Evolutionary conservation across 805 yeast species (phyloP).

Genomic region (Wickerhamiella kurtzmanii): DNA sequence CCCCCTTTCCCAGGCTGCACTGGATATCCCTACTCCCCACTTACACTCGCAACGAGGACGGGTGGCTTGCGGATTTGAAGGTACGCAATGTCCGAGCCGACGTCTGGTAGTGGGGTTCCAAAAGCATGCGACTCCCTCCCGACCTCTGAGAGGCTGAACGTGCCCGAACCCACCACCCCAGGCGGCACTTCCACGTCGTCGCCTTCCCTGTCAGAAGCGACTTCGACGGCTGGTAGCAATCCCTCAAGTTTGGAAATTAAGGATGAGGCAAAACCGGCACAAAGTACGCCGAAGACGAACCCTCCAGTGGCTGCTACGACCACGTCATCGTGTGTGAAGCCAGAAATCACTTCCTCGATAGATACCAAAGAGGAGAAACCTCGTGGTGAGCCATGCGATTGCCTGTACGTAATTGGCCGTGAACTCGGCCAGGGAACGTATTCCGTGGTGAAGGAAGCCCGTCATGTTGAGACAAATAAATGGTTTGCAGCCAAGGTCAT

Average conservation of each 20-base stretch:
- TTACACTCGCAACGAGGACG: not conserved
- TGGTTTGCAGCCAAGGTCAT: slow-evolving; percentile 44
- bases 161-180: not conserved
- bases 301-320: not conserved
- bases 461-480: slow-evolving; percentile 29
- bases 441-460: slow-evolving; percentile 32
- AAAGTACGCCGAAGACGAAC: no score
- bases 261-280: not conserved
- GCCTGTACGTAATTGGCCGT: slow-evolving; percentile 21
- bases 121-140: not conserved
- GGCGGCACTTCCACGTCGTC: no score
- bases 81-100: not conserved
- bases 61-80: not conserved
- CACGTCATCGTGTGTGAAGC: not conserved
- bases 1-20: no score
- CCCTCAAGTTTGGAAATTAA: not conserved
- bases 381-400: slow-evolving; percentile 10
- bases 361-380: not conserved
- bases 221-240: not conserved
- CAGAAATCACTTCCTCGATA: slow-evolving; percentile 1
- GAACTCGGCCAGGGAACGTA: slow-evolving; percentile 33
- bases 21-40: no score
- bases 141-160: not conserved
- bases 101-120: not conserved
- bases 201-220: not conserved